Evolutionary conservation across 257 asterid genomes (phyloP).

Genomic region (Anisodus acutangulus): DNA sequence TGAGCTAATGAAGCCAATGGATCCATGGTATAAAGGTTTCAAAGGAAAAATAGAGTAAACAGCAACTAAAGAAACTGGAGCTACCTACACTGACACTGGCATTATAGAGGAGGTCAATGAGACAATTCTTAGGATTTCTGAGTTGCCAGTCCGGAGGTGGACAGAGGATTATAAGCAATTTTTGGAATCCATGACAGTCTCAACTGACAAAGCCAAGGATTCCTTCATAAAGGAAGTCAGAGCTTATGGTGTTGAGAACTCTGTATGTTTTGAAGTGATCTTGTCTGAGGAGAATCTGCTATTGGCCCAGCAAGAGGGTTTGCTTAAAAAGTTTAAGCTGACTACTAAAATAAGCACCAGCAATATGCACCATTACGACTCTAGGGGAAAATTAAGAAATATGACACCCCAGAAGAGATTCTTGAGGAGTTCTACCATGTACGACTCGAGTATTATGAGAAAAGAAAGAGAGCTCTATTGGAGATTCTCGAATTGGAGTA

Average conservation of each 20-base stretch:
- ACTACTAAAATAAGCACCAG: slow-evolving; percentile 74
- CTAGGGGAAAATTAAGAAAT: slow-evolving; percentile 85
- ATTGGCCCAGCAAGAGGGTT: slow-evolving; percentile 69
- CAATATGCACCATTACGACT: slow-evolving; percentile 94
- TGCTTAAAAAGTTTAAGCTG: slow-evolving; percentile 80
- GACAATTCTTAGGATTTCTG: slow-evolving; percentile 68
- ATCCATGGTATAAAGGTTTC: slow-evolving; percentile 96
- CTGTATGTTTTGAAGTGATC: slow-evolving; percentile 63
- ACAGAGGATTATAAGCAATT: slow-evolving; percentile 92
- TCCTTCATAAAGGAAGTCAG: slow-evolving; percentile 77
- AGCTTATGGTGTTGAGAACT: slow-evolving; percentile 69
- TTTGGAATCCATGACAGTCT: slow-evolving; percentile 71
- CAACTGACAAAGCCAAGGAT: slow-evolving; percentile 74
- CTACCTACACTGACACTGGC: slow-evolving; percentile 71
- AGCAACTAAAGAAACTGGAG: slow-evolving; percentile 66
- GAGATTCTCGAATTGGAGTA: slow-evolving; percentile 72
- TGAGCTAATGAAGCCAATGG: slow-evolving; percentile 78
- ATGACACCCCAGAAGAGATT: slow-evolving; percentile 91
- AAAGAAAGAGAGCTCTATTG: slow-evolving; percentile 76
- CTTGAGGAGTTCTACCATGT: slow-evolving; percentile 80
- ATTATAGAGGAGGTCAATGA: slow-evolving; percentile 74
- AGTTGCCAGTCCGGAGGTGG: slow-evolving; percentile 93
- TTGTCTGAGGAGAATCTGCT: slow-evolving; percentile 63
- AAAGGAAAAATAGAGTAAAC: slow-evolving; percentile 73
- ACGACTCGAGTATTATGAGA: slow-evolving; percentile 82